Conservation (phyloP, 1,139 yeast species). For the Kodamaea anthophila region DNA sequence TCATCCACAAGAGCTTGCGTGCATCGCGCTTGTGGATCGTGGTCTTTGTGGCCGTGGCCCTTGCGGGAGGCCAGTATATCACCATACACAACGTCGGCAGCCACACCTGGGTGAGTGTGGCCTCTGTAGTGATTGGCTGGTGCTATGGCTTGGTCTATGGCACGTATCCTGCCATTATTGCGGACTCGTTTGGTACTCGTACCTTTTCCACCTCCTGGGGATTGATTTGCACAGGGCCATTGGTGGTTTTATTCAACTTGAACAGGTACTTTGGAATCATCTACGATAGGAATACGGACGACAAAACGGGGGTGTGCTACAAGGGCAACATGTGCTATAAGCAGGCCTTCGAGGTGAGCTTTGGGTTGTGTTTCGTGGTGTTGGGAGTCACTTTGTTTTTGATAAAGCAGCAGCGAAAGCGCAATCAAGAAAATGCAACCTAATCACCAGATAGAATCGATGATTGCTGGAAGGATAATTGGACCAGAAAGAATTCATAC, state of each 20-base stretch:
- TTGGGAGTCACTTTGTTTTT: constrained; percentile 18
- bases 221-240: constrained; percentile 38
- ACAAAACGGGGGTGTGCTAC: constrained; percentile 26
- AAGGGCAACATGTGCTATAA: constrained; percentile 34
- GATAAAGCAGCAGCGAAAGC: constrained; percentile 22
- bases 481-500: no score
- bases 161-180: constrained; percentile 42
- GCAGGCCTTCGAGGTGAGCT: constrained; percentile 29
- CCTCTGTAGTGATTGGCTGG: constrained; percentile 32
- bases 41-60: constrained; percentile 20
- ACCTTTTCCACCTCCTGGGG: constrained; percentile 44
- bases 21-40: constrained; percentile 40
- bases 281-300: constrained; percentile 31
- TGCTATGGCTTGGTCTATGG: constrained; percentile 40
- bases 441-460: no score
- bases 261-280: constrained; percentile 37
- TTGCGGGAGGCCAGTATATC: constrained; percentile 27
- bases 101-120: constrained; percentile 21
- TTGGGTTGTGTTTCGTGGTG: constrained; percentile 19
- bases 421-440: no score
- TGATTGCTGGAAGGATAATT: no score
- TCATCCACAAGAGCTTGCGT: constrained; percentile 25
- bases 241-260: constrained; percentile 27
- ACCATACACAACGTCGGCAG: constrained; percentile 24
- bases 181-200: constrained; percentile 38